Evolutionary conservation across 805 yeast genomes (phyloP).

Genomic region (Yarrowia yakushimensis): DNA sequence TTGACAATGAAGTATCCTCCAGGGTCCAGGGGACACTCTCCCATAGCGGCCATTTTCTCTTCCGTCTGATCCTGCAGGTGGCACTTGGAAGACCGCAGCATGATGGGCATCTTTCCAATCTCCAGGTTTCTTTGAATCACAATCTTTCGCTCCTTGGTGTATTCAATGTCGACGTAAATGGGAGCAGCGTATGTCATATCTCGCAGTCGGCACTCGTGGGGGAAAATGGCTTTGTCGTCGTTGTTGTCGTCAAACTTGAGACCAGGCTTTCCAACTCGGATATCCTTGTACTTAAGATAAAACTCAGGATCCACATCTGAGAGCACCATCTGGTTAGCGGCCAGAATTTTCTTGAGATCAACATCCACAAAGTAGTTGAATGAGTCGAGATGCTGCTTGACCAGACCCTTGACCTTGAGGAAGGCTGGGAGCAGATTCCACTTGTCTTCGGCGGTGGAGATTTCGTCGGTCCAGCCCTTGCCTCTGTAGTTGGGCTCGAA

Average conservation of each 20-base stretch:
- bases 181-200: conserved; percentile 95
- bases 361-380: conserved; percentile 93
- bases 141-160: conserved; percentile 90
- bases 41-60: conserved; percentile 75
- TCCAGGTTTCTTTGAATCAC: conserved; percentile 86
- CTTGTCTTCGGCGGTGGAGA: conserved; percentile 82
- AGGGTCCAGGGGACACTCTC: conserved; percentile 97
- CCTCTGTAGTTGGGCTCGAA: conserved; percentile 82
- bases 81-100: conserved; percentile 93
- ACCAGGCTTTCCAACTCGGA: conserved; percentile 69
- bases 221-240: conserved; percentile 44
- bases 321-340: conserved; percentile 82
- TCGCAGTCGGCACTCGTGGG: conserved; percentile 93
- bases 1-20: conserved; percentile 98
- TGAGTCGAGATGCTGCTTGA: conserved; percentile 97
- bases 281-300: conserved; percentile 87
- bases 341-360: conserved; percentile 86
- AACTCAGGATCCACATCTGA: conserved; percentile 98
- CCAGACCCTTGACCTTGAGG: conserved; percentile 89
- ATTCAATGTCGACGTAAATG: conserved; percentile 93
- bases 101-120: conserved; percentile 98
- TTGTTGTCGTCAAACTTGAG: conserved; percentile 30
- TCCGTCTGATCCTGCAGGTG: conserved; percentile 76
- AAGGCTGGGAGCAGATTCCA: conserved; percentile 97
- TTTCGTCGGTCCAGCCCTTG: conserved; percentile 77